These are phyloP conservation scores for Apiotrichum siamense DNA, from an alignment of 1,284 basidiomycete species.

Conservation along the genomic window DNA sequence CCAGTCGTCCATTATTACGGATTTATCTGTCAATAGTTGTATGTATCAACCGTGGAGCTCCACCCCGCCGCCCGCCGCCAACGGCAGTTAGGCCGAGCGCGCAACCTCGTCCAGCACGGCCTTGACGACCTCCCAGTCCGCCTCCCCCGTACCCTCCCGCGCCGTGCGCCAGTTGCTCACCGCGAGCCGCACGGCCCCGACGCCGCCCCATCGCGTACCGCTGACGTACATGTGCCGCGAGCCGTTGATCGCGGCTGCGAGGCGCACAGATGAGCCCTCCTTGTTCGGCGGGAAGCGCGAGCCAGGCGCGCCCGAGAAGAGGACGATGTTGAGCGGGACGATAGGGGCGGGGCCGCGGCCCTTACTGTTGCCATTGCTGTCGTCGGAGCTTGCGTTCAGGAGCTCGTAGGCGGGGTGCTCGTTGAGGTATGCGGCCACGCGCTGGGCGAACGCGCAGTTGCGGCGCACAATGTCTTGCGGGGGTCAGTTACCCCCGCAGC, in stretches of 20 bases:
- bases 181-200: slow-evolving; percentile 49
- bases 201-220: slow-evolving; percentile 46
- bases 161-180: slow-evolving; percentile 52
- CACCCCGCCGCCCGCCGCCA: neutral
- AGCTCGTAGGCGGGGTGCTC: slow-evolving; percentile 39
- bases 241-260: slow-evolving; percentile 47
- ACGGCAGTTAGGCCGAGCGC: neutral
- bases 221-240: slow-evolving; percentile 48
- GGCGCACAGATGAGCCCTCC: neutral
- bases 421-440: slow-evolving; percentile 41
- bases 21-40: no score
- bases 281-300: slow-evolving; percentile 24
- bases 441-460: slow-evolving; percentile 49
- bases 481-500: neutral
- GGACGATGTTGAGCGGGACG: slow-evolving; percentile 50
- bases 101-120: slow-evolving; percentile 22
- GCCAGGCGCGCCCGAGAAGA: slow-evolving; percentile 43
- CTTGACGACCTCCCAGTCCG: slow-evolving; percentile 25
- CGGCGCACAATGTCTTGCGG: slow-evolving; percentile 41
- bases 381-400: slow-evolving; percentile 33
- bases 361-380: no score
- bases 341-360: no score
- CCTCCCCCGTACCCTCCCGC: no score
- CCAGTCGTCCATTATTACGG: neutral
- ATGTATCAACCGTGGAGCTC: no score